phyloP scores from a whole-genome alignment of 225 moss, liverwort and hornwort genomes.

The Sphagnum tenellum region DNA sequence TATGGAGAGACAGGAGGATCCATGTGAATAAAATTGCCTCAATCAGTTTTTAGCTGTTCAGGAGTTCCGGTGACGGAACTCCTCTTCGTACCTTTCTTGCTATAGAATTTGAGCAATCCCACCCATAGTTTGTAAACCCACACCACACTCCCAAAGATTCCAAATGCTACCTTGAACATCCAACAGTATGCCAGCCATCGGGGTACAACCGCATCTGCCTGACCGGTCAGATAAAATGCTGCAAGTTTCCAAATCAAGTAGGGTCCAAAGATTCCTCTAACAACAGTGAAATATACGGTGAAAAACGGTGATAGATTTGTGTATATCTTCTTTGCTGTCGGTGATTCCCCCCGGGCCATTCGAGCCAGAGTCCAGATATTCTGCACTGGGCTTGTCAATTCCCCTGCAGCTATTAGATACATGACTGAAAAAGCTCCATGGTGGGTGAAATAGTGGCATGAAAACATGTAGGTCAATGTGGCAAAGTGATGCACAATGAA shows the following conservation, averaged over 20 bases:
- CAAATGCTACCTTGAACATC: conserved; percentile 90
- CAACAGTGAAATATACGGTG: conserved; percentile 74
- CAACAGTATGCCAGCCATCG: conserved; percentile 91
- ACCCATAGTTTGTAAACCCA: conserved; percentile 99
- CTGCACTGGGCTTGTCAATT: conserved; percentile 81
- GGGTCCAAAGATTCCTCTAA: conserved; percentile 81
- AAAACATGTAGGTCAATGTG: conserved; percentile 92
- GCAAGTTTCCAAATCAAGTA: conserved; percentile 73
- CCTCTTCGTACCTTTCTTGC: conserved; percentile 20
- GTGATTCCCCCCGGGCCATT: conserved; percentile 65
- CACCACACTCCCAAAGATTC: conserved; percentile 77
- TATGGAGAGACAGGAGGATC: background rate
- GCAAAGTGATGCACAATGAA: conserved; percentile 96
- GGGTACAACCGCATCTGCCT: conserved; percentile 77
- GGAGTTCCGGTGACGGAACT: conserved; percentile 26
- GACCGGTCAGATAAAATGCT: conserved; percentile 63
- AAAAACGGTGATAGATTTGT: conserved; percentile 77
- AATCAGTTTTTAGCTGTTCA: conserved; percentile 26
- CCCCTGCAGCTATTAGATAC: conserved; percentile 91
- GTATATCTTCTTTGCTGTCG: conserved; percentile 62
- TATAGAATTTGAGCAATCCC: conserved; percentile 78
- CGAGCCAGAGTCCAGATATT: conserved; percentile 88
- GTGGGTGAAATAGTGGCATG: conserved; percentile 60
- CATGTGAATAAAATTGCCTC: conserved; percentile 5
- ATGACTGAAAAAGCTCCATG: conserved; percentile 79